Evolutionary conservation across 345 rosid species (phyloP).

Genomic region (Anastatica hierochuntica): DNA sequence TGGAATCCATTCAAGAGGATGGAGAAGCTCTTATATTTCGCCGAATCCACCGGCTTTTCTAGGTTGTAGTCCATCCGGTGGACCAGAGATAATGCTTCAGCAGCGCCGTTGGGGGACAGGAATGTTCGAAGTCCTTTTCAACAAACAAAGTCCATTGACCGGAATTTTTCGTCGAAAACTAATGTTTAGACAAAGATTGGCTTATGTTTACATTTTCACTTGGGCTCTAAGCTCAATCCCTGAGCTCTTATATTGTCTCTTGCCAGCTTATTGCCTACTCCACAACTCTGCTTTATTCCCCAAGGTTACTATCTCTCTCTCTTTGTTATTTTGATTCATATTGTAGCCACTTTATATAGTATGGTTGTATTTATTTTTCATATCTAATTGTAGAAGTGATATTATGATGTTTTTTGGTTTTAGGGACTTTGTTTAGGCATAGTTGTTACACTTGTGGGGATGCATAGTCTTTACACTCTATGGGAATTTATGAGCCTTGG

Average conservation of each 20-base stretch:
- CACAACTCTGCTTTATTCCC: conserved; percentile 51
- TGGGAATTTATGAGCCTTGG: conserved; percentile 18
- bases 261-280: conserved; percentile 61
- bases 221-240: conserved; percentile 49
- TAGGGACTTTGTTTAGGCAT: conserved; percentile 15
- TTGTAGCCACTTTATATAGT: too few relatives aligned
- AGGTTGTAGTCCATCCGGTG: conserved; percentile 40
- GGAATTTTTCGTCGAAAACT: conserved; percentile 22
- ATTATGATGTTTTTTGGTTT: not conserved
- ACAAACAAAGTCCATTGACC: conserved; percentile 30
- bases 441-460: conserved; percentile 1
- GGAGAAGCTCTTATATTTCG: conserved; percentile 23
- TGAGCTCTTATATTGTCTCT: conserved; percentile 40
- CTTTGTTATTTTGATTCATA: not conserved
- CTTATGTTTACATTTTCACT: conserved; percentile 15
- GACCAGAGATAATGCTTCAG: conserved; percentile 37
- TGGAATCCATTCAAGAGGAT: conserved; percentile 44
- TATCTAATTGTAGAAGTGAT: not conserved
- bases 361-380: too few relatives aligned
- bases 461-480: conserved; percentile 15
- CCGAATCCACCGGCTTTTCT: conserved; percentile 48
- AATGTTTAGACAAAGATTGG: conserved; percentile 40
- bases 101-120: conserved; percentile 62
- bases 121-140: conserved; percentile 38
- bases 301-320: conserved; percentile 26